Conservation (phyloP, 2,329 filamentous ascomycete genomes). For the Fusarium sp. region DNA sequence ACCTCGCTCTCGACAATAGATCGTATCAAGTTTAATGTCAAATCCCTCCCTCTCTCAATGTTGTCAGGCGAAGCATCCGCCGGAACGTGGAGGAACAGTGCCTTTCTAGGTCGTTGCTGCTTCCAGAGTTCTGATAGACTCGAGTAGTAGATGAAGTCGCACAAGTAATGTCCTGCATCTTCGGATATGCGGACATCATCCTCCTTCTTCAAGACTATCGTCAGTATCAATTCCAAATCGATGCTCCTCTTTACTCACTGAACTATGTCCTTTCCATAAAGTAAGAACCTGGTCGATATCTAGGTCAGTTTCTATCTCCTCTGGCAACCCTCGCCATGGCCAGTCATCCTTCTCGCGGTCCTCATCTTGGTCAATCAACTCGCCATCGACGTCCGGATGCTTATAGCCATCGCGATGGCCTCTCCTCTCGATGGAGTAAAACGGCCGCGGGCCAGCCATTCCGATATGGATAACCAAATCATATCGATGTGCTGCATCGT, state of each 20-base stretch:
- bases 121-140: slow-evolving; percentile 70
- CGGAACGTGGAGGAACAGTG: slow-evolving; percentile 80
- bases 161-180: slow-evolving; percentile 79
- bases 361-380: slow-evolving; percentile 64
- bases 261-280: slow-evolving; percentile 65
- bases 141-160: slow-evolving; percentile 82
- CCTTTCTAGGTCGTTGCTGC: slow-evolving; percentile 59
- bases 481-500: slow-evolving; percentile 60
- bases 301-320: slow-evolving; percentile 68
- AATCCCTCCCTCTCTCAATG: slow-evolving; percentile 62
- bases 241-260: slow-evolving; percentile 53
- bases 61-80: slow-evolving; percentile 63
- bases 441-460: slow-evolving; percentile 73
- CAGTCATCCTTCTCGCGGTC: slow-evolving; percentile 64
- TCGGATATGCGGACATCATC: slow-evolving; percentile 71
- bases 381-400: slow-evolving; percentile 76
- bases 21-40: slow-evolving; percentile 66
- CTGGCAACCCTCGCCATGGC: slow-evolving; percentile 66
- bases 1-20: slow-evolving; percentile 66
- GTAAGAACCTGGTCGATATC: slow-evolving; percentile 67
- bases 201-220: slow-evolving; percentile 48
- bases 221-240: slow-evolving; percentile 15
- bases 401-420: slow-evolving; percentile 79
- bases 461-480: slow-evolving; percentile 83
- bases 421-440: slow-evolving; percentile 77